Base-by-base conservation (phyloP, 2,329 filamentous ascomycete species). In the Colletotrichum salicis region DNA sequence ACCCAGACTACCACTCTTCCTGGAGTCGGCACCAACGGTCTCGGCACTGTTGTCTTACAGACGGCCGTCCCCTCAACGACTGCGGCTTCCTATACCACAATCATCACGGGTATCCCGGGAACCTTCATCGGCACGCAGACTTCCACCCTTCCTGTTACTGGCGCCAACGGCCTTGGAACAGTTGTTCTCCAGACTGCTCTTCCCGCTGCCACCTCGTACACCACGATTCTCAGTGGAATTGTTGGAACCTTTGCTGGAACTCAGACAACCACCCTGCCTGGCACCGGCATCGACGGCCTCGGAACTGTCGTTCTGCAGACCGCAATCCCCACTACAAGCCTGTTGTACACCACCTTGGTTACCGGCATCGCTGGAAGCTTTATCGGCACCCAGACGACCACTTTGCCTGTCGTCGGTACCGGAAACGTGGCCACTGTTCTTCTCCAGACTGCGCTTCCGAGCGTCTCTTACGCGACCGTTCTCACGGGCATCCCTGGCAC, bases 101-200 rank as follows among this genome's bases (percentile, higher is more conserved):
- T 66, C n/a, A 8, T 61, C 41, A 62, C 31, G 7, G 67, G 67
- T 6, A 22, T 66, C 11, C 24, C 54, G 0, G 67, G 67, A 2
- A 59, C 27, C 1, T 70, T 70, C 11, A 15, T 29, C 1, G 67
- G 67, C 2, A 70, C 67, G 0, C 62, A 37, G 15, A 56, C 56
- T 1, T n/a, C 41, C 3, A 70, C 67, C 4, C 19, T 70, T 19
- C 52, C 48, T 3, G 60, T 29, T 2, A 60, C 54, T 0, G 67
- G 67, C 3, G 5, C 27, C 0, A 7, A 70, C 8, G 62, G 62
- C 2, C 56, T 67, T 24, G 62, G 54, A 2, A 70, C 67, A 1
- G 63, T 70, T 7, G 12, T 70, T 2, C 15, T 70, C 0, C 67
- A 70, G 56, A 70, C 67, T 11, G 63, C 67, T 5, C 8, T 70